phyloP scores from a whole-genome alignment of 768 basidiomycete genomes.

The Boletellus emodensis region DNA sequence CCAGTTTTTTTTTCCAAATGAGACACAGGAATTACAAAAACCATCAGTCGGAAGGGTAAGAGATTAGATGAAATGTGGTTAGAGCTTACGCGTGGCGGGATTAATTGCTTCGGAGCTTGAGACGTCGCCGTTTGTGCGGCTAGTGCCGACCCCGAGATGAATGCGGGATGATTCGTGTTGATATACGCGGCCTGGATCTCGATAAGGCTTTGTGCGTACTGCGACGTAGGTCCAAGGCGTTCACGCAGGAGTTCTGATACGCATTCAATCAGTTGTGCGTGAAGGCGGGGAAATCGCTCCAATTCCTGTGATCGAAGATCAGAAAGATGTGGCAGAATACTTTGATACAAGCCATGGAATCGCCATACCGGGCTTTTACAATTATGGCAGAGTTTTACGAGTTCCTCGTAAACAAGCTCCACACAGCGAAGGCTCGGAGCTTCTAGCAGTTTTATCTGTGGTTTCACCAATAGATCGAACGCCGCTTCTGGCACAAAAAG shows the following conservation, averaged over 20 bases:
- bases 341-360: not conserved
- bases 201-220: constrained; percentile 95
- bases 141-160: constrained; percentile 73
- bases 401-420: constrained; percentile 96
- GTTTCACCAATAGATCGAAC: constrained; percentile 95
- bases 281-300: constrained; percentile 90
- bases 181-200: constrained; percentile 98
- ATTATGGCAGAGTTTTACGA: constrained; percentile 99
- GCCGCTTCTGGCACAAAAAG: constrained; percentile 96
- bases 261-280: constrained; percentile 91
- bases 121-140: constrained; percentile 48
- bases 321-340: constrained; percentile 7
- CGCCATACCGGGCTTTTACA: constrained; percentile 82
- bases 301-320: constrained; percentile 60
- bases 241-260: constrained; percentile 96
- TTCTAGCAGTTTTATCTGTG: constrained; percentile 95
- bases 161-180: constrained; percentile 97
- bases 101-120: constrained; percentile 40
- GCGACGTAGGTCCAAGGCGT: constrained; percentile 91
- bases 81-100: constrained; percentile 51
- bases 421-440: constrained; percentile 93
- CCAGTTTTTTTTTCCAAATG: constrained; percentile 4
- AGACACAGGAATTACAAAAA: constrained; percentile 14
- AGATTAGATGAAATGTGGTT: constrained; percentile 6
- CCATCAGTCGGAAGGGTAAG: constrained; percentile 5